Conservation (phyloP, 2,329 filamentous ascomycete species). For the Xylariaceae sp. region DNA sequence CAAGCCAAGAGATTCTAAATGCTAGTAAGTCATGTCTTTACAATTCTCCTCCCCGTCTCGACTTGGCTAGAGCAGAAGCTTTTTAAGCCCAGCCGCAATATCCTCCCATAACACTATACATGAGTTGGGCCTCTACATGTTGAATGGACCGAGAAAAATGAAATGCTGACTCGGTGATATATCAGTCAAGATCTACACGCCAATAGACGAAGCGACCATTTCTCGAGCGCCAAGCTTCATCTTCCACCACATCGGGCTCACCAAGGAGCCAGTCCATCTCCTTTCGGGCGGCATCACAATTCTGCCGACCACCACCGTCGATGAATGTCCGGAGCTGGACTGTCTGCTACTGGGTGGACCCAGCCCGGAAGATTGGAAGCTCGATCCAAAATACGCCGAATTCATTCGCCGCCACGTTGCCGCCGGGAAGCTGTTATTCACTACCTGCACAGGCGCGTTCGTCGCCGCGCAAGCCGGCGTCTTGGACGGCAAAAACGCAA, state of each 20-base stretch:
- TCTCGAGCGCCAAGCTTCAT: constrained; percentile 4
- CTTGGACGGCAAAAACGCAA: constrained; percentile 22
- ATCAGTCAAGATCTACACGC: constrained; percentile 13
- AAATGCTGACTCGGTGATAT: neutral
- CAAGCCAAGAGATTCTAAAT: neutral
- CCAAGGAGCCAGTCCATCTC: constrained; percentile 5
- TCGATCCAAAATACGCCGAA: constrained; percentile 21
- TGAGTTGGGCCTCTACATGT: neutral
- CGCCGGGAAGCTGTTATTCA: constrained; percentile 14
- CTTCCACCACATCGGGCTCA: constrained; percentile 21
- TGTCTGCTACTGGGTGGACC: constrained; percentile 16
- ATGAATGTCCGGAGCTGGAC: constrained; percentile 21
- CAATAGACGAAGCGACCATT: constrained; percentile 6
- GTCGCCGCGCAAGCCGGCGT: constrained; percentile 18
- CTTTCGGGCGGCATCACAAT: constrained; percentile 9
- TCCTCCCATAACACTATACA: no score
- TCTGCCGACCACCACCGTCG: constrained; percentile 17
- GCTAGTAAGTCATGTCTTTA: neutral
- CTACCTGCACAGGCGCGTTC: constrained; percentile 15
- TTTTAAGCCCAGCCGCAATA: no score
- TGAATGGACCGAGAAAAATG: no score
- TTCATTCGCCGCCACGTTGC: constrained; percentile 25
- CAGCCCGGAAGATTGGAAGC: neutral
- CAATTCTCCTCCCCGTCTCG: neutral
- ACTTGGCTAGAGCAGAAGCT: no score